Evolutionary conservation across 1,284 basidiomycete species (phyloP).

Genomic region (Dichomitus squalens): DNA sequence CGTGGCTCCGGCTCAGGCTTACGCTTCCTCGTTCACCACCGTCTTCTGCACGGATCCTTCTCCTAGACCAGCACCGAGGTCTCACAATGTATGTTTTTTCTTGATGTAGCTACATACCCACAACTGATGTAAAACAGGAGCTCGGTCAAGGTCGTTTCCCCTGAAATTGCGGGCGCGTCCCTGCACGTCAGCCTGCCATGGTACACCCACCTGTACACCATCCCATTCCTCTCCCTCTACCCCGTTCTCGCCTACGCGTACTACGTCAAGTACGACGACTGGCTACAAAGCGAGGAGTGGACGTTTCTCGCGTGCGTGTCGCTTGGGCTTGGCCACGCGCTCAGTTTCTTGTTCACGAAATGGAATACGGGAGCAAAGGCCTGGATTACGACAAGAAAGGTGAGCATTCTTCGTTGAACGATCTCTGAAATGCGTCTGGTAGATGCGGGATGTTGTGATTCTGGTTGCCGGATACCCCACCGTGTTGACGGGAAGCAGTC

Average conservation of each 20-base stretch:
- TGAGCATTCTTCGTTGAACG: too few species aligned
- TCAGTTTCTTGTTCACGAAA: conserved; percentile 90
- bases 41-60: background rate
- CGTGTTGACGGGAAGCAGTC: too few species aligned
- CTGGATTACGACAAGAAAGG: conserved; percentile 75
- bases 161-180: conserved; percentile 82
- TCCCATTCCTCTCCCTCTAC: conserved; percentile 87
- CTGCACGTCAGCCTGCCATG: conserved; percentile 82
- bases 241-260: conserved; percentile 92
- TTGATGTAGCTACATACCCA: background rate
- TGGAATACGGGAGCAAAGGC: conserved; percentile 88
- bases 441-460: too few species aligned
- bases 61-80: background rate
- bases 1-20: background rate
- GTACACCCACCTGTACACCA: conserved; percentile 79
- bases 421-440: too few species aligned
- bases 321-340: conserved; percentile 85
- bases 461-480: too few species aligned
- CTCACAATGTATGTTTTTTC: background rate
- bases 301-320: conserved; percentile 92
- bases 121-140: conserved; percentile 33
- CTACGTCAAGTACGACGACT: conserved; percentile 88
- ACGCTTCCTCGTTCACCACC: background rate
- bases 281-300: conserved; percentile 93
- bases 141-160: conserved; percentile 71